phyloP scores from a whole-genome alignment of 2,329 filamentous ascomycete species.

The Cordyceps tenuipes region DNA sequence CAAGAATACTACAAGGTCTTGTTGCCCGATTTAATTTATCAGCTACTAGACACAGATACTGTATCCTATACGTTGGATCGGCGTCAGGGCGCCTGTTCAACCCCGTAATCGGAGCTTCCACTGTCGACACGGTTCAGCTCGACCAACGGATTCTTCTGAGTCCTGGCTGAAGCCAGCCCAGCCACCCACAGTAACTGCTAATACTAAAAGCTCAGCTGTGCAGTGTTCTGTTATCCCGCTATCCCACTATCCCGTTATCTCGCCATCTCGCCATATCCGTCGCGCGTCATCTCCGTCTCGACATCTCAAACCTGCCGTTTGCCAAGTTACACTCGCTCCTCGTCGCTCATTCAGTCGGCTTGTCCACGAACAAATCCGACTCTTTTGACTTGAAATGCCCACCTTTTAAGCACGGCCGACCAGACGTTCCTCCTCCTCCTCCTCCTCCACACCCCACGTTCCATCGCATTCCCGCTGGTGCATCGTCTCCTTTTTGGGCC shows the following conservation, averaged over 20 bases:
- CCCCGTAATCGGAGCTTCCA: too few relatives aligned
- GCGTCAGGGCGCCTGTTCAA: too few relatives aligned
- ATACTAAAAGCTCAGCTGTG: too few relatives aligned
- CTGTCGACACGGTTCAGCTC: too few relatives aligned
- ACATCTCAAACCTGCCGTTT: not conserved
- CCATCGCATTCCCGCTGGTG: not conserved
- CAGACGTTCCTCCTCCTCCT: not conserved
- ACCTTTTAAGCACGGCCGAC: constrained; percentile 34
- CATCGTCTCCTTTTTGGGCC: not conserved
- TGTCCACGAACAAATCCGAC: not conserved
- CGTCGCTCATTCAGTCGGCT: not conserved
- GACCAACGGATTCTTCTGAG: too few relatives aligned
- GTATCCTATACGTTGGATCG: too few relatives aligned
- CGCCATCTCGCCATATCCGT: not conserved
- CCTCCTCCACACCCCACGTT: not conserved
- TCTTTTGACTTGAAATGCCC: constrained; percentile 43
- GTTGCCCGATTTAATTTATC: too few relatives aligned
- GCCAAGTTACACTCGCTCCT: not conserved
- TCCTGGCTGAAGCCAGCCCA: too few relatives aligned
- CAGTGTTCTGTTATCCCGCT: not conserved
- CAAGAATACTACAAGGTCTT: too few relatives aligned
- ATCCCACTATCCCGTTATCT: not conserved
- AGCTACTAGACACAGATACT: too few relatives aligned
- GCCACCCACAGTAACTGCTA: too few relatives aligned
- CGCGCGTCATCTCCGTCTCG: not conserved